Percentiles rank a stretch among this genome's conserved stretches.
These are phyloP conservation scores for Babesia divergens DNA, from an alignment of 169 alveolate genomes.

Conservation along the genomic window DNA sequence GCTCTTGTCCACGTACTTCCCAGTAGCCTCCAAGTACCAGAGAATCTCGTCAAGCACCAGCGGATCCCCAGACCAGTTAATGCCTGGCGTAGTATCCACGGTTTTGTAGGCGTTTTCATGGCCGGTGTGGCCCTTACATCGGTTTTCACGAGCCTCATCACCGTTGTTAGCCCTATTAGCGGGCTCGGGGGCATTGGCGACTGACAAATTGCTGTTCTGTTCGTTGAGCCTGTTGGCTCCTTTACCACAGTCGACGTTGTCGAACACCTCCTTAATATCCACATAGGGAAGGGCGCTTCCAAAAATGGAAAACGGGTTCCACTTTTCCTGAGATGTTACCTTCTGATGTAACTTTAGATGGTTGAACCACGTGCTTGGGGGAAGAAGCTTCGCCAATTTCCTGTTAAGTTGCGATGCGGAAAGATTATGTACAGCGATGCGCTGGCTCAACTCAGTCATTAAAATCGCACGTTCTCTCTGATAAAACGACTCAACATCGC, in stretches of 20 bases:
- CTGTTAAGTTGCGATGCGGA: slow-evolving; percentile 25
- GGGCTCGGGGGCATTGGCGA: neutral
- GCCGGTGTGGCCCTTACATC: neutral
- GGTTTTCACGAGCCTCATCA: slow-evolving; percentile 32
- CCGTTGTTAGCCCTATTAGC: neutral
- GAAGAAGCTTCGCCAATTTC: slow-evolving; percentile 60
- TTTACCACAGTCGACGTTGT: slow-evolving; percentile 57
- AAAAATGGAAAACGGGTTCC: slow-evolving; percentile 83
- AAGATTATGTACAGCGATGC: slow-evolving; percentile 2
- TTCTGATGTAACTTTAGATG: slow-evolving; percentile 63
- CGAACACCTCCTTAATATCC: slow-evolving; percentile 72
- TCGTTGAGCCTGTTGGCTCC: slow-evolving; percentile 29
- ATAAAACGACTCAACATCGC: slow-evolving; percentile 55
- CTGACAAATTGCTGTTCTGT: slow-evolving; percentile 5
- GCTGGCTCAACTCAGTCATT: neutral
- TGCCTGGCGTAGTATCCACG: slow-evolving; percentile 16
- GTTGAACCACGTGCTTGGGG: slow-evolving; percentile 70
- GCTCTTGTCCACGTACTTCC: slow-evolving; percentile 49
- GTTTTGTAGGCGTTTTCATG: neutral
- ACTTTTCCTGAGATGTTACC: slow-evolving; percentile 68
- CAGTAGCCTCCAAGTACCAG: slow-evolving; percentile 62
- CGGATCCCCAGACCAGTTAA: slow-evolving; percentile 56
- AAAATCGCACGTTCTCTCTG: slow-evolving; percentile 12
- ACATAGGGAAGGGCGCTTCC: slow-evolving; percentile 80
- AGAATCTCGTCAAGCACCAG: slow-evolving; percentile 40